Percentiles rank a stretch among this genome's conserved stretches.
Evolutionary conservation across 2,329 filamentous ascomycete species (phyloP).

Genomic region (Stylonectria norvegica): DNA sequence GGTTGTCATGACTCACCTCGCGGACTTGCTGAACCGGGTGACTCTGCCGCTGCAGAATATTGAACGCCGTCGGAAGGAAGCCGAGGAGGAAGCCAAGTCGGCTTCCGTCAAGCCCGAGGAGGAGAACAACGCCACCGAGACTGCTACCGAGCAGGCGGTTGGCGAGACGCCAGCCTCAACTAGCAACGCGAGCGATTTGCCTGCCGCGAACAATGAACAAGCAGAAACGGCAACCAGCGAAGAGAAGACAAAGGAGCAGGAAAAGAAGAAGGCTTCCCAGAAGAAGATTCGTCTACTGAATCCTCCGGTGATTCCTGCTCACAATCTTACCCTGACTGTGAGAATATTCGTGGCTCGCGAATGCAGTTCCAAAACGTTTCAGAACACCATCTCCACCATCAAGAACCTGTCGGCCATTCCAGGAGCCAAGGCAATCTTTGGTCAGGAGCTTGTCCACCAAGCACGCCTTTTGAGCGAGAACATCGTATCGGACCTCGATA

Average conservation of each 20-base stretch:
- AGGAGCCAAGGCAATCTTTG: conserved; percentile 83
- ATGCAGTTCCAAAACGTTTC: conserved; percentile 96
- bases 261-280: conserved; percentile 39
- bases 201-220: conserved; percentile 25
- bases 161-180: conserved; percentile 19
- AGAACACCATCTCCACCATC: conserved; percentile 96
- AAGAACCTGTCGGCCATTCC: conserved; percentile 95
- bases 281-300: conserved; percentile 61
- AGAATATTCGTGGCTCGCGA: conserved; percentile 95
- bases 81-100: conserved; percentile 51
- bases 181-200: conserved; percentile 6
- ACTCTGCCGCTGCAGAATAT: conserved; percentile 80
- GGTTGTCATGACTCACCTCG: conserved; percentile 92
- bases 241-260: conserved; percentile 32
- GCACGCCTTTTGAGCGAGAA: conserved; percentile 80
- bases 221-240: conserved; percentile 26
- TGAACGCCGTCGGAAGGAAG: conserved; percentile 78
- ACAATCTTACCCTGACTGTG: conserved; percentile 90
- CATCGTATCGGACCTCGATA: conserved; percentile 79
- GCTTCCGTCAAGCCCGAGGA: conserved; percentile 34
- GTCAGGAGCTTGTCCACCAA: conserved; percentile 86
- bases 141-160: conserved; percentile 10
- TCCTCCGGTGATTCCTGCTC: conserved; percentile 80
- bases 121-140: conserved; percentile 29
- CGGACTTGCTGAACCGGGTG: conserved; percentile 80